Evolutionary conservation across 768 basidiomycete species (phyloP).

Genomic region (Brasilioporus rufonigricans): DNA sequence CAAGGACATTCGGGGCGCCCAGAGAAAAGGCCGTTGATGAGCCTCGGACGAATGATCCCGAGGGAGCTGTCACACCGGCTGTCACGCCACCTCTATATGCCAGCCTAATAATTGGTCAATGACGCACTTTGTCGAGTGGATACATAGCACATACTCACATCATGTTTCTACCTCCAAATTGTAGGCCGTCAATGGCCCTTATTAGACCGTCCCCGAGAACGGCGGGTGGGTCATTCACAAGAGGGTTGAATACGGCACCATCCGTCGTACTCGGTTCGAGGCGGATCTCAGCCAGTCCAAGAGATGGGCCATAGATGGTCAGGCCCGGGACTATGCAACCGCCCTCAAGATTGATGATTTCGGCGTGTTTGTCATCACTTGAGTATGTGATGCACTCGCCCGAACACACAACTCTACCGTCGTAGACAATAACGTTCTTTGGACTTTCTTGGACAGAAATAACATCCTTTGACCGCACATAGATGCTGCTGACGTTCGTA

Average conservation of each 20-base stretch:
- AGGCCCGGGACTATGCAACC: slow-evolving; percentile 71
- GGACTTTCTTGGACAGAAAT: slow-evolving; percentile 27
- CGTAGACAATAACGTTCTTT: slow-evolving; percentile 38
- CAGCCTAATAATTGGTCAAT: slow-evolving; percentile 36
- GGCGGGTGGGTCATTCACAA: slow-evolving; percentile 41
- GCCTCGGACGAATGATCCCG: slow-evolving; percentile 53
- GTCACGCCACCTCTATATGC: slow-evolving; percentile 72
- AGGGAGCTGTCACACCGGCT: slow-evolving; percentile 51
- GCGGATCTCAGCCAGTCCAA: slow-evolving; percentile 70
- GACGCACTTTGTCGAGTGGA: neutral
- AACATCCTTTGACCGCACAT: slow-evolving; percentile 27
- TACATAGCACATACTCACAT: slow-evolving; percentile 21
- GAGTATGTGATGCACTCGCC: slow-evolving; percentile 33
- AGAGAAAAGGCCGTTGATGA: slow-evolving; percentile 62
- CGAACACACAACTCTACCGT: slow-evolving; percentile 53
- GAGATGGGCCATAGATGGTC: slow-evolving; percentile 64
- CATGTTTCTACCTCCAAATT: slow-evolving; percentile 14
- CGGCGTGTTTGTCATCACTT: slow-evolving; percentile 18
- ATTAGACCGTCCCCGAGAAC: slow-evolving; percentile 8
- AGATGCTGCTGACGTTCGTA: slow-evolving; percentile 57
- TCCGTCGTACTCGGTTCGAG: slow-evolving; percentile 70
- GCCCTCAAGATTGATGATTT: slow-evolving; percentile 62
- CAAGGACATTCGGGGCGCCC: slow-evolving; percentile 34
- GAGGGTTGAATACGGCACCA: slow-evolving; percentile 57
- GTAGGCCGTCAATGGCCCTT: slow-evolving; percentile 43